These are phyloP conservation scores for Xanthoceras sorbifolium DNA, from an alignment of 345 rosid species.

Conservation along the genomic window DNA sequence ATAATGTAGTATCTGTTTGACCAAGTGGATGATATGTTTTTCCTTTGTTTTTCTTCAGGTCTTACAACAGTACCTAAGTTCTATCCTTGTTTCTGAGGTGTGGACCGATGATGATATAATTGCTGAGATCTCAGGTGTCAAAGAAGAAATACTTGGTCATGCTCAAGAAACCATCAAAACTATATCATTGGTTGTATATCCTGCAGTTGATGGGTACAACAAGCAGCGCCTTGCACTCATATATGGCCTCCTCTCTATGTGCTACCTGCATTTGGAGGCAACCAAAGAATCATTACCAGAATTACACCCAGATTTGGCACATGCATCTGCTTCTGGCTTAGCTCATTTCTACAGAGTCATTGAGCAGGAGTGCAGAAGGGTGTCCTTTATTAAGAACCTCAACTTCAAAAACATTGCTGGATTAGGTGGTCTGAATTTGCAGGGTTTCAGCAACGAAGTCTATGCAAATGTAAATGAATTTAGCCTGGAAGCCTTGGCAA, in stretches of 20 bases:
- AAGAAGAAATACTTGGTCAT: slow-evolving; percentile 58
- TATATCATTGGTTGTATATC: slow-evolving; percentile 60
- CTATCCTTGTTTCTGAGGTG: slow-evolving; percentile 70
- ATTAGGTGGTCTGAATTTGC: slow-evolving; percentile 64
- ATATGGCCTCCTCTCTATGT: slow-evolving; percentile 72
- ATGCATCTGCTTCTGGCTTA: slow-evolving; percentile 36
- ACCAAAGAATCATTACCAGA: slow-evolving; percentile 42
- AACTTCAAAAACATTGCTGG: slow-evolving; percentile 80
- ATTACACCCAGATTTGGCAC: slow-evolving; percentile 29
- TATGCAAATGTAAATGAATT: slow-evolving; percentile 53
- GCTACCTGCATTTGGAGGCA: slow-evolving; percentile 64
- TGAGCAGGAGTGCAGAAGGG: slow-evolving; percentile 75
- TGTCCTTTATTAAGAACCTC: slow-evolving; percentile 73
- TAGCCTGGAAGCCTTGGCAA: slow-evolving; percentile 81
- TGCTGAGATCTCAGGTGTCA: slow-evolving; percentile 67
- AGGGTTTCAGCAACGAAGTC: slow-evolving; percentile 64
- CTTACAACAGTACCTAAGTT: slow-evolving; percentile 55
- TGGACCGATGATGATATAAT: slow-evolving; percentile 83
- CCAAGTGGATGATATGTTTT: background rate
- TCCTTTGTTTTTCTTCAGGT: slow-evolving; percentile 51
- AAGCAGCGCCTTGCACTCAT: slow-evolving; percentile 76
- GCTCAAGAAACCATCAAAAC: slow-evolving; percentile 67
- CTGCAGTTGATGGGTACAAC: slow-evolving; percentile 79
- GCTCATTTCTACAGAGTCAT: slow-evolving; percentile 55
- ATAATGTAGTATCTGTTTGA: background rate